Percentiles rank a stretch among this genome's conserved stretches.
Conservation (phyloP, 371 early-diverging fungal species). For the Mortierella sp. region DNA sequence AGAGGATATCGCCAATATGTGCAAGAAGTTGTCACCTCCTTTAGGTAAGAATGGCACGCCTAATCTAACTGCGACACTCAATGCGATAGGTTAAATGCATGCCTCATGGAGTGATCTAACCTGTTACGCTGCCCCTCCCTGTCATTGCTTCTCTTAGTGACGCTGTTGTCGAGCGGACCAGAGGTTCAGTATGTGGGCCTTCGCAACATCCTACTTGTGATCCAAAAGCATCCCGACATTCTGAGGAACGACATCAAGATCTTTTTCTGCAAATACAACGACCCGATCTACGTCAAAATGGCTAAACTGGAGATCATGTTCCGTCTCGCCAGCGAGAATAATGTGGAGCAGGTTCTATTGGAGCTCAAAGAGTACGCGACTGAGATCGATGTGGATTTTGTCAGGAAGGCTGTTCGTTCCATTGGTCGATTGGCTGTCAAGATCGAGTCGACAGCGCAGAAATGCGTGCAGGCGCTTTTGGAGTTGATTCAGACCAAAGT, state of each 20-base stretch:
- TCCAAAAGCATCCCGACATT: conserved; percentile 92
- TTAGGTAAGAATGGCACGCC: conserved; percentile 69
- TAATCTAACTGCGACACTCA: not conserved
- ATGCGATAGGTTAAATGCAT: not conserved
- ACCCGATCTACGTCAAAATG: conserved; percentile 97
- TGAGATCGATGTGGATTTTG: conserved; percentile 98
- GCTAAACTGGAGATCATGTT: conserved; percentile 97
- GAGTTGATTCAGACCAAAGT: conserved; percentile 93
- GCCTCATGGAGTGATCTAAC: not conserved
- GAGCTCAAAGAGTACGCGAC: conserved; percentile 96
- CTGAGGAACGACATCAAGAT: conserved; percentile 91
- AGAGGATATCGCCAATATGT: conserved; percentile 77
- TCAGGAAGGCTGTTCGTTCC: conserved; percentile 88
- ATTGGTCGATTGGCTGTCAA: conserved; percentile 95
- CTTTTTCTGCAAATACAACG: conserved; percentile 99
- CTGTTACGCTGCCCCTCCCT: not conserved
- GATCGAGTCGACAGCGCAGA: conserved; percentile 87
- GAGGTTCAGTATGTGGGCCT: conserved; percentile 98
- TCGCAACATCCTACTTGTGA: conserved; percentile 93
- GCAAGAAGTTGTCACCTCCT: conserved; percentile 90
- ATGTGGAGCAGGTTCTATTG: conserved; percentile 89
- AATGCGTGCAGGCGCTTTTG: conserved; percentile 86
- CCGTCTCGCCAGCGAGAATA: conserved; percentile 82
- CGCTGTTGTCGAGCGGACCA: conserved; percentile 87
- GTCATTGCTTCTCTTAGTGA: conserved; percentile 63